These are phyloP conservation scores for Nakaseomyces glabratus DNA, from an alignment of 1,139 yeast species.

Conservation along the genomic window DNA sequence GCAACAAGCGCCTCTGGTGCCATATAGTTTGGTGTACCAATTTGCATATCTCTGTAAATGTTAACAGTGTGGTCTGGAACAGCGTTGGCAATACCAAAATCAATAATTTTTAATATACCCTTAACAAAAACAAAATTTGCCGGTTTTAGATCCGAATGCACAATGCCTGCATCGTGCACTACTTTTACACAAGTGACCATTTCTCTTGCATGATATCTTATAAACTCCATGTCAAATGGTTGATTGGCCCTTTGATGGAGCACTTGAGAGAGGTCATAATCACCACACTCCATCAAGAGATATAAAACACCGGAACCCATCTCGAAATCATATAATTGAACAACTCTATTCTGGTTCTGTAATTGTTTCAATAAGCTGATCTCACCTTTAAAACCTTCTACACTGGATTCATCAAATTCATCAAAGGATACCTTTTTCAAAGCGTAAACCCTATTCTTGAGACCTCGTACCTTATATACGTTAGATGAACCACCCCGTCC, in stretches of 20 bases:
- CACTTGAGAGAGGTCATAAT: slow-evolving; percentile 79
- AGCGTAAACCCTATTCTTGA: slow-evolving; percentile 57
- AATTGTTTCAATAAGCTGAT: slow-evolving; percentile 63
- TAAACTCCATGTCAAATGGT: slow-evolving; percentile 66
- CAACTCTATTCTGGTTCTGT: slow-evolving; percentile 61
- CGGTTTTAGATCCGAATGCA: slow-evolving; percentile 92
- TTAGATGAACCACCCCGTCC: slow-evolving; percentile 94
- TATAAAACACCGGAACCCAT: slow-evolving; percentile 55
- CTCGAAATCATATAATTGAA: slow-evolving; percentile 65
- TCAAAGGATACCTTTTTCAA: slow-evolving; percentile 75
- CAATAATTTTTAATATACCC: slow-evolving; percentile 80
- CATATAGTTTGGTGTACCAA: slow-evolving; percentile 96
- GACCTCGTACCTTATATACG: slow-evolving; percentile 70
- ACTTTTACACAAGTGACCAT: slow-evolving; percentile 76
- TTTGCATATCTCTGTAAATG: slow-evolving; percentile 80
- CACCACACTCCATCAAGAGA: slow-evolving; percentile 93
- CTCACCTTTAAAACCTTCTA: slow-evolving; percentile 81
- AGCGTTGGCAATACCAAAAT: slow-evolving; percentile 92
- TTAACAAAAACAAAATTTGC: slow-evolving; percentile 86
- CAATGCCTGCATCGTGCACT: slow-evolving; percentile 81
- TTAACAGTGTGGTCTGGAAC: slow-evolving; percentile 90
- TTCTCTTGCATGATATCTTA: slow-evolving; percentile 73
- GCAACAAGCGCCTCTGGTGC: slow-evolving; percentile 89
- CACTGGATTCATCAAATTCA: slow-evolving; percentile 67
- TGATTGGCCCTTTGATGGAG: slow-evolving; percentile 46